Base-by-base conservation (phyloP, 2,329 filamentous ascomycete genomes). In the Sporothrix luriei region DNA sequence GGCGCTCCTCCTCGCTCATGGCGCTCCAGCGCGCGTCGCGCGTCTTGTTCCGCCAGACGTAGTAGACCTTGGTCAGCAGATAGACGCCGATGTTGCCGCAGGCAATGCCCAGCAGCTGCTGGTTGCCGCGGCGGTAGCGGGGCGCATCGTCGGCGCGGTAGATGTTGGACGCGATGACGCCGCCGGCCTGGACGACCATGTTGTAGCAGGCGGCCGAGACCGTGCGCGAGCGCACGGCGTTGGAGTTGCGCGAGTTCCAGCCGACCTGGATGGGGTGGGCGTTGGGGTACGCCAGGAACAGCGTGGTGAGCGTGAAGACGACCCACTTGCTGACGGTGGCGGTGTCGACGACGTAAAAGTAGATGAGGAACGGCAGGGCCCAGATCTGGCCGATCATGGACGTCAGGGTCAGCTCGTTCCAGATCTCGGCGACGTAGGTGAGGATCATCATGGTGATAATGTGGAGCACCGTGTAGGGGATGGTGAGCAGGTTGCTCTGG, bases 181-280 rank as follows among this genome's bases (percentile, higher is more conserved):
- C 77, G n/a, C 79, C 78, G 0, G 79, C 78, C 73, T 84, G 82
- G 1, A 82, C 79, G 38, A 78, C 81, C 81, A 84, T 84, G 74
- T 90, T 90, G 77, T 90, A 90, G n/a, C 87, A 78, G 0, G 86
- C 88, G 0, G 87, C 84, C 0, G 86, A 86, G 1, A 91, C 86
- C 1, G 88, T 86, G 7, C 88, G 80, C 6, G 85, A 87, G 13
- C 88, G 82, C 11, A 91, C 87, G 0, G 84, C 82, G 72, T 88
- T 87, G 2, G 87, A 84, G 74, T 90, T 91, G 65, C 85, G 80
- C 1, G 80, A 82, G 72, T 80, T 81, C 81, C 82, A 84, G 26
- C 76, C 80, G 3, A 83, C 82, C 51, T 84, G 81, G 49, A 85
- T 82, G 0, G 83, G 80, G 69, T 85, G 82, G 1, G 80, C 78